Conservation (phyloP, 2,329 filamentous ascomycete species). For the Fusarium sp. region DNA sequence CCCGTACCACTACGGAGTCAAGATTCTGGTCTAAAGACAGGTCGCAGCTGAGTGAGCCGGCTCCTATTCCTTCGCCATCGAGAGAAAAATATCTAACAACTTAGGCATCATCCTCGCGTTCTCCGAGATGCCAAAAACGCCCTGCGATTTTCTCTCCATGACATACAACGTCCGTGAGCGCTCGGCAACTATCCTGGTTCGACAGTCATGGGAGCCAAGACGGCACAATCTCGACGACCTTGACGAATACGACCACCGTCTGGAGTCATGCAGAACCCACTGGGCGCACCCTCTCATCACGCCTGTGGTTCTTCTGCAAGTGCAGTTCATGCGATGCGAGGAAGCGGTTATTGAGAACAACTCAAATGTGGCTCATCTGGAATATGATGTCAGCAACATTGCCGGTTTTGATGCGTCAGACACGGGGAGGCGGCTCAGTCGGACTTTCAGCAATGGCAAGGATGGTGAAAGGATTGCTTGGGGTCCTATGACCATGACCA, state of each 20-base stretch:
- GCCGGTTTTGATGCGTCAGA: slow-evolving; percentile 56
- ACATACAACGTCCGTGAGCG: slow-evolving; percentile 57
- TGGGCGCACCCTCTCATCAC: slow-evolving; percentile 62
- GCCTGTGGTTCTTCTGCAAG: slow-evolving; percentile 61
- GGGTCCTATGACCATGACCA: slow-evolving; percentile 60
- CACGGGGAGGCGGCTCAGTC: slow-evolving; percentile 43
- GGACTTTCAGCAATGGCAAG: slow-evolving; percentile 43
- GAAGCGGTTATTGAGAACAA: slow-evolving; percentile 61
- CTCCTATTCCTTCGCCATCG: too few relatives aligned
- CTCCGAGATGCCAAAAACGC: slow-evolving; percentile 59
- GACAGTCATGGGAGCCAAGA: slow-evolving; percentile 59
- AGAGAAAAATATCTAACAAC: slow-evolving; percentile 6
- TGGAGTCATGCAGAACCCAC: slow-evolving; percentile 59
- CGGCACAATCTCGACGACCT: slow-evolving; percentile 59
- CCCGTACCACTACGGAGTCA: slow-evolving; percentile 56
- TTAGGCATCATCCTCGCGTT: slow-evolving; percentile 60
- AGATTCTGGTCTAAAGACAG: slow-evolving; percentile 57
- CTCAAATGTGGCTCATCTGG: slow-evolving; percentile 57
- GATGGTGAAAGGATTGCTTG: slow-evolving; percentile 47
- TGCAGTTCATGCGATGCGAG: slow-evolving; percentile 61
- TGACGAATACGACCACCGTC: slow-evolving; percentile 61
- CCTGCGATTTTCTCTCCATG: slow-evolving; percentile 63
- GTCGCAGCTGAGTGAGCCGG: slow-evolving; percentile 52
- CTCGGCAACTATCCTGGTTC: slow-evolving; percentile 57
- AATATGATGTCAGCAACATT: slow-evolving; percentile 59